A percentile compares a stretch with the other conserved stretches of the same genome.
Evolutionary conservation across 139 green algal genomes (phyloP).

Genomic region (Edaphochlamys debaryana): DNA sequence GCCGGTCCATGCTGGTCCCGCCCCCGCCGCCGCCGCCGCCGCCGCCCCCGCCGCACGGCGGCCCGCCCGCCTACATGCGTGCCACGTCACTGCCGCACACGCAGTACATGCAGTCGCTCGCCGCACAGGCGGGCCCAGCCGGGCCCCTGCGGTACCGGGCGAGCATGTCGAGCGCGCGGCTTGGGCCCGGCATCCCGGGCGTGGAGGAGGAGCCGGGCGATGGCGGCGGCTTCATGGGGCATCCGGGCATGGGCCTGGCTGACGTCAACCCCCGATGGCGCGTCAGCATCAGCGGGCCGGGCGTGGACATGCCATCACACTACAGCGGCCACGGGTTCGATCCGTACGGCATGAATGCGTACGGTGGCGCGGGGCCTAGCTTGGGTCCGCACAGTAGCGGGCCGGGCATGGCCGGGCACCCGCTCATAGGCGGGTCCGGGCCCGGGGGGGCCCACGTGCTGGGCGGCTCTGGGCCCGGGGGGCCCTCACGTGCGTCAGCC

Average conservation of each 20-base stretch:
- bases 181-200: background rate
- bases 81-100: too few species aligned
- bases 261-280: background rate
- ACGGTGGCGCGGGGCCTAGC: too few species aligned
- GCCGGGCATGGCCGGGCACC: too few species aligned
- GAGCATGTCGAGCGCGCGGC: background rate
- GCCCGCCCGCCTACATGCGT: background rate
- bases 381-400: too few species aligned
- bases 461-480: too few species aligned
- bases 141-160: background rate
- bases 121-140: too few species aligned
- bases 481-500: too few species aligned
- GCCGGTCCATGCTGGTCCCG: background rate
- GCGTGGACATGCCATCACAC: background rate
- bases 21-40: background rate
- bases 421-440: too few species aligned
- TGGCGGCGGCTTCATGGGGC: too few species aligned
- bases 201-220: background rate
- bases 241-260: background rate
- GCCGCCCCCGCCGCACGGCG: background rate
- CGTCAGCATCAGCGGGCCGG: constrained; percentile 29
- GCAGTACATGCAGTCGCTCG: background rate
- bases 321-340: background rate
- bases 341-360: background rate
- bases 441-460: too few species aligned